Evolutionary conservation across 495 filamentous ascomycete genomes (phyloP).

Genomic region (Xylaria acuta): DNA sequence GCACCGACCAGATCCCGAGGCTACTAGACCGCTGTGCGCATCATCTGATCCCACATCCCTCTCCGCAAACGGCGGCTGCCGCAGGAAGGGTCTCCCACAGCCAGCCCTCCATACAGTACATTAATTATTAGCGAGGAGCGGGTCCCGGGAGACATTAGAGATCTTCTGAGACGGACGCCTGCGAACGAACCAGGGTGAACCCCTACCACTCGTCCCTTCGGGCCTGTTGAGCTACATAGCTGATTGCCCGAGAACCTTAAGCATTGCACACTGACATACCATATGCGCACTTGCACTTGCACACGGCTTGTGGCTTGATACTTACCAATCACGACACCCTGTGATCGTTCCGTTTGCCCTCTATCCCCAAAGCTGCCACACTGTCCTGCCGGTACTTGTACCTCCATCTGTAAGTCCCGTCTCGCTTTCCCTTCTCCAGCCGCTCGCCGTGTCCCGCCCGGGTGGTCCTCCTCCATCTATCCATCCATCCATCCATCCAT

Average conservation of each 20-base stretch:
- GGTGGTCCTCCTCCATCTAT: constrained; percentile 16
- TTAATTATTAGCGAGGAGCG: constrained; percentile 1
- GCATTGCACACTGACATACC: background rate
- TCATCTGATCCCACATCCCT: constrained; percentile 15
- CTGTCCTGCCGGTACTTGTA: constrained; percentile 19
- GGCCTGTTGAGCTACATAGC: background rate
- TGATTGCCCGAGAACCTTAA: too few relatives aligned
- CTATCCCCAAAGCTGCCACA: background rate
- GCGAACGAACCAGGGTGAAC: constrained; percentile 9
- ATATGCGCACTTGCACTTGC: background rate
- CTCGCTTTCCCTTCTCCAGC: constrained; percentile 3
- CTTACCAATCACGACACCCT: background rate
- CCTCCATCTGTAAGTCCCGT: constrained; percentile 14
- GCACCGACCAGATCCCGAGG: background rate
- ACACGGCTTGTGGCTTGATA: background rate
- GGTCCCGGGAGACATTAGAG: constrained; percentile 15
- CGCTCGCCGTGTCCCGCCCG: constrained; percentile 1
- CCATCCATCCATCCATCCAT: constrained; percentile 2
- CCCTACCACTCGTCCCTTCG: background rate
- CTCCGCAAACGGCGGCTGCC: constrained; percentile 26
- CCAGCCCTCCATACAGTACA: background rate
- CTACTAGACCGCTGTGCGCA: background rate
- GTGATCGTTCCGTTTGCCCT: constrained; percentile 1
- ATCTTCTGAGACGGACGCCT: constrained; percentile 8
- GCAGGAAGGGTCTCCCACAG: background rate